phyloP scores from a whole-genome alignment of 2,329 filamentous ascomycete genomes.

The Claviceps sp. region DNA sequence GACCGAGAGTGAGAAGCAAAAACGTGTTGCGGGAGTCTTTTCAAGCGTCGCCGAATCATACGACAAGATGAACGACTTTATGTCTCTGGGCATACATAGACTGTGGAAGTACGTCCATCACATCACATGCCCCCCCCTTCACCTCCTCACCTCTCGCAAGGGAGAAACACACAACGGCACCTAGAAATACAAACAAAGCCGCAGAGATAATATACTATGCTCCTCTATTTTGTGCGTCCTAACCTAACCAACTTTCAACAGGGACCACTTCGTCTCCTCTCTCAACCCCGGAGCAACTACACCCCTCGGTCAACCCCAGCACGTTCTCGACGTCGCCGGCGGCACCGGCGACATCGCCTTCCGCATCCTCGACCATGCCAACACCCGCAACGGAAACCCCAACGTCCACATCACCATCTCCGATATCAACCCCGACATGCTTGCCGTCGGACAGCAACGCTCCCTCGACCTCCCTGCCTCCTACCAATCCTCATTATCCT shows the following conservation, averaged over 20 bases:
- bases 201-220: background rate
- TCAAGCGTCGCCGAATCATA: constrained; percentile 90
- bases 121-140: background rate
- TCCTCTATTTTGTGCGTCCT: background rate
- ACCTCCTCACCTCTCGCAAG: background rate
- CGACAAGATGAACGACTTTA: constrained; percentile 97
- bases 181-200: background rate
- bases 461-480: constrained; percentile 43
- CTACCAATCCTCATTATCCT: constrained; percentile 48
- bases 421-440: constrained; percentile 94
- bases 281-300: constrained; percentile 65
- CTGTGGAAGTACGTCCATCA: constrained; percentile 61
- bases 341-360: constrained; percentile 97
- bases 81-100: constrained; percentile 94
- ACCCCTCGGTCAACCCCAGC: constrained; percentile 33
- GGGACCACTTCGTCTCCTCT: constrained; percentile 82
- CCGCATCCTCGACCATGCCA: constrained; percentile 83
- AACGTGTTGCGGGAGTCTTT: constrained; percentile 73
- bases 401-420: constrained; percentile 77
- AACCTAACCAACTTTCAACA: constrained; percentile 12
- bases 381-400: constrained; percentile 61
- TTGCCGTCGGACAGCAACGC: constrained; percentile 74
- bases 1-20: constrained; percentile 61
- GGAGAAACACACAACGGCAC: too few species aligned
- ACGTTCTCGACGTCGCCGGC: constrained; percentile 92